phyloP scores from a whole-genome alignment of 2,329 filamentous ascomycete species.

The Cryphonectria radicalis region DNA sequence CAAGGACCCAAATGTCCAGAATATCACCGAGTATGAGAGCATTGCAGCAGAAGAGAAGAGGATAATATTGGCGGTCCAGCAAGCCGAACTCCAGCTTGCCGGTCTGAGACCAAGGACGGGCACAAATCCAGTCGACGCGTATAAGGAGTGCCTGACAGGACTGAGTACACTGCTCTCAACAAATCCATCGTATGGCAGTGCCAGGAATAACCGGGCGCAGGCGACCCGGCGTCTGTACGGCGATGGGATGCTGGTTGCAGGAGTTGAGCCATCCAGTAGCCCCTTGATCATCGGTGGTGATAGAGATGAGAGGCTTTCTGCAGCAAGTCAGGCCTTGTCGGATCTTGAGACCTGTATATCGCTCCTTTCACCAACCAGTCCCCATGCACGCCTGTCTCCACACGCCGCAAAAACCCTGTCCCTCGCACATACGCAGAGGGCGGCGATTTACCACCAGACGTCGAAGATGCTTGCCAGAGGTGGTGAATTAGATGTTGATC shows the following conservation, averaged over 20 bases:
- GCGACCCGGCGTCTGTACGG: conserved; percentile 65
- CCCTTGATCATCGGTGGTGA: conserved; percentile 47
- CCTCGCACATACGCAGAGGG: conserved; percentile 73
- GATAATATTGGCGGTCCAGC: conserved; percentile 59
- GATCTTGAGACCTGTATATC: conserved; percentile 64
- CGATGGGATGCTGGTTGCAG: conserved; percentile 57
- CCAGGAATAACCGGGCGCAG: conserved; percentile 76
- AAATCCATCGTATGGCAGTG: conserved; percentile 71
- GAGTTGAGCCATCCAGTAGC: conserved; percentile 42
- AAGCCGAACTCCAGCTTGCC: conserved; percentile 57
- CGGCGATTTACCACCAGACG: conserved; percentile 64
- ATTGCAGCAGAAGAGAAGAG: conserved; percentile 56
- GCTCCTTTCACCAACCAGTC: conserved; percentile 58
- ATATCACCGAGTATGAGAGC: conserved; percentile 54
- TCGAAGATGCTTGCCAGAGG: conserved; percentile 52
- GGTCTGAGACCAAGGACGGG: conserved; percentile 44
- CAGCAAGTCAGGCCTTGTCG: conserved; percentile 48
- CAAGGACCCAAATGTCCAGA: conserved; percentile 61
- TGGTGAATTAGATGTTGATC: conserved; percentile 43
- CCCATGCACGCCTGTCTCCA: conserved; percentile 61
- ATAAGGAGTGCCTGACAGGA: conserved; percentile 50
- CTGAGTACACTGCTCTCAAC: conserved; percentile 61
- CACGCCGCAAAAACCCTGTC: conserved; percentile 69
- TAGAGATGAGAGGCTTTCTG: conserved; percentile 43
- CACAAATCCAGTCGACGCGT: conserved; percentile 49